A percentile compares a stretch with the other conserved stretches of the same genome.
Conservation (phyloP, 2,329 filamentous ascomycete genomes). For the Nigrospora oryzae region DNA sequence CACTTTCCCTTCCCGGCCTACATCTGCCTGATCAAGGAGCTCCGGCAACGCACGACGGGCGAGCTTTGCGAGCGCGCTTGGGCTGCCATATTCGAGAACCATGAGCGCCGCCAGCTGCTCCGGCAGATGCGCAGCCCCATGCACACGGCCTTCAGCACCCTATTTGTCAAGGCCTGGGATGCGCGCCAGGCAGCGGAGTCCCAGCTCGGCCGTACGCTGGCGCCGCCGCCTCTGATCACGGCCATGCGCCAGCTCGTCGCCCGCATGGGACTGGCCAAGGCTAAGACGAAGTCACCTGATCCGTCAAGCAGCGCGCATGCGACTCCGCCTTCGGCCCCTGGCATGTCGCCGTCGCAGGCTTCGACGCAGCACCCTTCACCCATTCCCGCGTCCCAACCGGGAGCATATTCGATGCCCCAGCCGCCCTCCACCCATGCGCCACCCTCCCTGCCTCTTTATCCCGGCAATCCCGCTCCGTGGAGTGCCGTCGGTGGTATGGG, state of each 20-base stretch:
- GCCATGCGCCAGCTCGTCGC: constrained; percentile 34
- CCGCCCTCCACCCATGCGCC: background rate
- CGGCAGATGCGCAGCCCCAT: constrained; percentile 45
- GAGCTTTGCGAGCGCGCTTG: constrained; percentile 50
- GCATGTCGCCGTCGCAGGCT: background rate
- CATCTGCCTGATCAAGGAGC: constrained; percentile 49
- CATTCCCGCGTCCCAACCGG: background rate
- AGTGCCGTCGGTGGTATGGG: constrained; percentile 3
- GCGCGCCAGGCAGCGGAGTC: constrained; percentile 40
- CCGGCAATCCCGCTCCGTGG: background rate
- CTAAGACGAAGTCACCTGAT: constrained; percentile 18
- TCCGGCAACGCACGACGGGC: constrained; percentile 43
- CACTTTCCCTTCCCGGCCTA: constrained; percentile 55
- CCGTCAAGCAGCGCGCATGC: constrained; percentile 4
- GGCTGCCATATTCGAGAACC: constrained; percentile 46
- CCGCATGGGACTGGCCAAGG: constrained; percentile 19
- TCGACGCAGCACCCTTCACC: background rate
- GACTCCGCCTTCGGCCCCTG: background rate
- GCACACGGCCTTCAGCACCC: constrained; percentile 46
- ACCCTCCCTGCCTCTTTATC: background rate
- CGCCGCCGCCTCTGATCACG: constrained; percentile 37
- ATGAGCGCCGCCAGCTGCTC: constrained; percentile 40
- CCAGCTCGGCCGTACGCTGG: constrained; percentile 31
- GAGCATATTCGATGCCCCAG: too few relatives aligned
- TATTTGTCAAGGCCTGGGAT: constrained; percentile 57